Base-by-base conservation (phyloP, 768 basidiomycete genomes). In the Suillus subaureus region DNA sequence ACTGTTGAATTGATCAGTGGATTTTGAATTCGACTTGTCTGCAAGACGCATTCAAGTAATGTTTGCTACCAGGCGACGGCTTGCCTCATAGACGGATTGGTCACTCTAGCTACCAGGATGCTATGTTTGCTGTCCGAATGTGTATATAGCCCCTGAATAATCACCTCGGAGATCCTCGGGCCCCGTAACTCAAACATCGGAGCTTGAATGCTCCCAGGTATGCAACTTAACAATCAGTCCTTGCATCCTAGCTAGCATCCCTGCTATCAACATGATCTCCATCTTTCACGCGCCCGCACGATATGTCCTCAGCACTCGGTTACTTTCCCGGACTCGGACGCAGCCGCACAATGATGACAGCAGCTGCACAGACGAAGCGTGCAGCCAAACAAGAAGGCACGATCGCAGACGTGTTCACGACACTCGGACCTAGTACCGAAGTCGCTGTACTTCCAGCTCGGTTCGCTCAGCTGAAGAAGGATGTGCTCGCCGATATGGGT, bases 381-480 rank as follows among this genome's bases (percentile, higher is more conserved):
- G 62, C 1, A 2, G 35, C 23, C 11, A 78, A 73, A 69, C 66
- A 69, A 21, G 74, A 75, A 51, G 82, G 78, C n/a, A 75, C 79
- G 26, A 84, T 87, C 47, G 80, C 81, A 26, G 77, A 79, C 37
- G 79, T 85, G 31, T 86, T 85, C 66, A 76, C 80, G 0, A 82
- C 82, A 4, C 76, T 85, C 9, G 76, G 77, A 4, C 51, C 52
- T 33, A 79, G 79, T 33, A 75, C 78, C 47, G 69, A 77, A 1
- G 74, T 74, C 6, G 74, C 74, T 1, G 74, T 73, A 6, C 81
- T 91, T 6, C 89, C 89, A 0, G 70, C 78, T 9, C 82, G 90
- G 0, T 92, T 91, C 66, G 69, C 81, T 0, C 81, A 83, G 7
- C 74, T 93, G 31, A 93, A 94, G 78, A 82, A 81, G 65, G 72